Evolutionary conservation across 73 alveolate species (phyloP), one percentile per base, ranked within the genome.

Genomic region (Chromera velia): DNA sequence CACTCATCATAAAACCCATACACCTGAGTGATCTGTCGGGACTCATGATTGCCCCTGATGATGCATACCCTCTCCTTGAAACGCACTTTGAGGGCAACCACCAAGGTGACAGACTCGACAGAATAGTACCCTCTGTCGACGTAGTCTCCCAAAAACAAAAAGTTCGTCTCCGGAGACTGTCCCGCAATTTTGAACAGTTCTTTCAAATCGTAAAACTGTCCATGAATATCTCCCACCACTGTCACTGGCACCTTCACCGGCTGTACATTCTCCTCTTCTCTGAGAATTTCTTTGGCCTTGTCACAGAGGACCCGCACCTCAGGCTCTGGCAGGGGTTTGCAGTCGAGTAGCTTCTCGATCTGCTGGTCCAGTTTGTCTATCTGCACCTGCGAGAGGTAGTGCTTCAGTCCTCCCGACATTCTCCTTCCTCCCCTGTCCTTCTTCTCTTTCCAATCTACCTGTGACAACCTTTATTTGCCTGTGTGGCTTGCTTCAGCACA

Each of bases 1-100:
- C 96, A 91, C 85, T 93, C 98, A 81, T 93, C 98, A 73, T 93
- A 93, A 82, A 93, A 93, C 28, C 98, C 98, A 84, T 93, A 93
- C 22, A 91, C 96, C 84, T 77, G 93, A 0, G 93, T 90, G 72
- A 90, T 83, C 68, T 76, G 83, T 17, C 93, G 47, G 46, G 85
- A 79, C 84, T 90, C 95, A 67, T 90, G 93, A 67, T 83, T 83
- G 31, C 96, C 96, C 34, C 96, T 70, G 55, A 83, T 74, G 62
- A 90, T 67, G 70, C 91, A 80, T 70, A 90, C 76, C 73, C 91
- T 72, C 46, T 87, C 82, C 30, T 81, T 84, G 76, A 66, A 90
- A n/a, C 95, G 34, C 33, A 90, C 91, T 74, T 90, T 90, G 70
- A 77, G 77, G 34, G 88, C 75, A 26, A 90, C 78, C 55, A 90